Percentiles rank a stretch among this genome's conserved stretches.
phyloP scores from a whole-genome alignment of 352 stramenopile genomes.

The Pilasporangium apinafurcum region DNA sequence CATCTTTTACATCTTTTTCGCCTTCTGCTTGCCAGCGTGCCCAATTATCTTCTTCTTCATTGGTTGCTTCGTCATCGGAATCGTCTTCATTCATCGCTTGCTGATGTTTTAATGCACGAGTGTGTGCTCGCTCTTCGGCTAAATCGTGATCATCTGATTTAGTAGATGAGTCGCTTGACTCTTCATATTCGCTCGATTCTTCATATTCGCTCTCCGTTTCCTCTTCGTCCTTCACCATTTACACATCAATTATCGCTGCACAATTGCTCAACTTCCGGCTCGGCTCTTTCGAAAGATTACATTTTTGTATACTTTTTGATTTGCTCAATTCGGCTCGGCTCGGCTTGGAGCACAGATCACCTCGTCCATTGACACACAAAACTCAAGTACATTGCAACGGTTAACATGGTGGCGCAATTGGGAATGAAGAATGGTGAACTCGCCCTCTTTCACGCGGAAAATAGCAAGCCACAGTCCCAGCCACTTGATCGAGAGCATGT shows the following conservation, averaged over 20 bases:
- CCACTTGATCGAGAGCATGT: slow-evolving; percentile 8
- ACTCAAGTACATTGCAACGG: too few species aligned
- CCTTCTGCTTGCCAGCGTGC: background rate
- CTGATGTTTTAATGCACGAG: slow-evolving; percentile 3
- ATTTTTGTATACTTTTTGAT: background rate
- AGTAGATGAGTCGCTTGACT: slow-evolving; percentile 8
- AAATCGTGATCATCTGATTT: slow-evolving; percentile 1
- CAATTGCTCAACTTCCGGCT: too few species aligned
- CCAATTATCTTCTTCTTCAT: background rate
- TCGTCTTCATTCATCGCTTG: slow-evolving; percentile 6
- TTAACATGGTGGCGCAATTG: slow-evolving; percentile 28
- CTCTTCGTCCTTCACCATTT: slow-evolving; percentile 5
- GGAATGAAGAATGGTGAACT: slow-evolving; percentile 62
- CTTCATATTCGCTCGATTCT: slow-evolving; percentile 9
- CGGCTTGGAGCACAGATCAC: background rate
- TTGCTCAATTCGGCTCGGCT: background rate
- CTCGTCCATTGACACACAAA: too few species aligned
- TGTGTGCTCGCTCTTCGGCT: background rate
- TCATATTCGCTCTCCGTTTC: slow-evolving; percentile 21
- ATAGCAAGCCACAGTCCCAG: slow-evolving; percentile 1
- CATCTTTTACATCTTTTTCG: slow-evolving; percentile 2
- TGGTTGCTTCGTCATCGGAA: slow-evolving; percentile 3
- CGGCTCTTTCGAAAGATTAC: slow-evolving; percentile 2
- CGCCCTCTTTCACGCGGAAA: slow-evolving; percentile 28
- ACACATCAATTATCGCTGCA: slow-evolving; percentile 5